These are phyloP conservation scores for Blastocladiella emersonii DNA, from an alignment of 371 early-diverging fungal species.

Conservation along the genomic window DNA sequence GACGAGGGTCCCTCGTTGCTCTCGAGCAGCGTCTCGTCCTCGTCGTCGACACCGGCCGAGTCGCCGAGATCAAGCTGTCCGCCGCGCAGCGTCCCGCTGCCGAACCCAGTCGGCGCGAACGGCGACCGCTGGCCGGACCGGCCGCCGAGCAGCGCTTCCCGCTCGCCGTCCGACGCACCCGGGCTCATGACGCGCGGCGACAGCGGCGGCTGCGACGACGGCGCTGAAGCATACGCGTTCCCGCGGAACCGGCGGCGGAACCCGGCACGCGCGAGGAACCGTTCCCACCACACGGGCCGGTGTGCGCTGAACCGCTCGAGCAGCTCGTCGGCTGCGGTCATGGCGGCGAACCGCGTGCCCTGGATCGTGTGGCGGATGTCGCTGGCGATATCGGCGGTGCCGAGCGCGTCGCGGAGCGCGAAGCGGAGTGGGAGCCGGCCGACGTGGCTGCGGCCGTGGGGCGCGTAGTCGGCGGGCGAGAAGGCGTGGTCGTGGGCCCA, in stretches of 20 bases:
- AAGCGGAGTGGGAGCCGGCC: conserved; percentile 63
- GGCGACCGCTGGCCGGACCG: no score
- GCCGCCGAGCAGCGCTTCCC: no score
- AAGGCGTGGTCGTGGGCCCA: conserved; percentile 56
- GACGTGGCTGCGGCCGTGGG: conserved; percentile 22
- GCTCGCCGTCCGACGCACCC: no score
- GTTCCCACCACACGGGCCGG: not conserved
- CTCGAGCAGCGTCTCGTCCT: no score
- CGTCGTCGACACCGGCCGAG: no score
- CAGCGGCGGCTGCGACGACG: no score
- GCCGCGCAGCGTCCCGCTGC: no score
- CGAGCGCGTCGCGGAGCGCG: conserved; percentile 69
- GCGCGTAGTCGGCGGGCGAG: conserved; percentile 21
- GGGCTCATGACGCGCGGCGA: no score
- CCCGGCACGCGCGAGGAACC: not conserved
- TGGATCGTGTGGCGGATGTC: conserved; percentile 64
- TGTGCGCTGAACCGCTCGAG: not conserved
- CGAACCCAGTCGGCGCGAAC: no score
- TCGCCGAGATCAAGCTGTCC: no score
- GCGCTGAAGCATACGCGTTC: no score
- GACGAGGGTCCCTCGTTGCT: no score
- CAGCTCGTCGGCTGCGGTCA: not conserved
- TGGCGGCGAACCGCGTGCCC: conserved; percentile 45
- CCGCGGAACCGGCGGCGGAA: not conserved
- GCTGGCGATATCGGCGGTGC: conserved; percentile 63